Conservation (phyloP, 306 rosid species). For the Canavalia gladiata region DNA sequence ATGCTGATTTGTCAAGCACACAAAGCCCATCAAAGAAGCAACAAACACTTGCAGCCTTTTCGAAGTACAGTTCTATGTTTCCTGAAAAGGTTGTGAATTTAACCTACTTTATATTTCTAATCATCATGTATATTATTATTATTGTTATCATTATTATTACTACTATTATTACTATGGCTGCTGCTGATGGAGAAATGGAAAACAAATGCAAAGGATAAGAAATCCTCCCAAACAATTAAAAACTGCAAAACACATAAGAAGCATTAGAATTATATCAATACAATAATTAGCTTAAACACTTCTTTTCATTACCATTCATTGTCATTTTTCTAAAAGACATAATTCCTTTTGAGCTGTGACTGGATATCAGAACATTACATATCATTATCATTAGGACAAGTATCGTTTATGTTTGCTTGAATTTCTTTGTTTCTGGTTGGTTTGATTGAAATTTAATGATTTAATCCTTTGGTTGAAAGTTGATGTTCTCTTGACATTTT, state of each 20-base stretch:
- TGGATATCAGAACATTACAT: constrained; percentile 29
- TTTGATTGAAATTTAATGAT: background rate
- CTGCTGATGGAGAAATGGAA: constrained; percentile 18
- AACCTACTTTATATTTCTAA: constrained; percentile 34
- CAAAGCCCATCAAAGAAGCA: constrained; percentile 64
- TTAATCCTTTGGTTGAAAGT: background rate
- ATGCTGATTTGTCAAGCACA: constrained; percentile 60
- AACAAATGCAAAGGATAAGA: background rate
- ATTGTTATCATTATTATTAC: too few relatives aligned
- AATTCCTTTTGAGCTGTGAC: constrained; percentile 17
- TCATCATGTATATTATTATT: background rate
- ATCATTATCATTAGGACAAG: background rate
- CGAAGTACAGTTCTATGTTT: constrained; percentile 79
- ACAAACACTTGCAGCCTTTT: constrained; percentile 64
- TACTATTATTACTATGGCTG: background rate
- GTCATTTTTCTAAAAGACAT: background rate
- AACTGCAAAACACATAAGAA: constrained; percentile 21
- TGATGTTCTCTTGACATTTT: constrained; percentile 19
- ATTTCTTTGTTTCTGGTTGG: constrained; percentile 37
- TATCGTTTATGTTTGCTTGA: constrained; percentile 13
- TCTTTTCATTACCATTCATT: background rate
- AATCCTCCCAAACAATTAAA: constrained; percentile 25
- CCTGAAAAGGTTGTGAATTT: constrained; percentile 91
- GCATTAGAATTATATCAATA: constrained; percentile 35
- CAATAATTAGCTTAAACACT: constrained; percentile 9